phyloP scores from a whole-genome alignment of 257 asterid species.

The Petunia secreta region DNA sequence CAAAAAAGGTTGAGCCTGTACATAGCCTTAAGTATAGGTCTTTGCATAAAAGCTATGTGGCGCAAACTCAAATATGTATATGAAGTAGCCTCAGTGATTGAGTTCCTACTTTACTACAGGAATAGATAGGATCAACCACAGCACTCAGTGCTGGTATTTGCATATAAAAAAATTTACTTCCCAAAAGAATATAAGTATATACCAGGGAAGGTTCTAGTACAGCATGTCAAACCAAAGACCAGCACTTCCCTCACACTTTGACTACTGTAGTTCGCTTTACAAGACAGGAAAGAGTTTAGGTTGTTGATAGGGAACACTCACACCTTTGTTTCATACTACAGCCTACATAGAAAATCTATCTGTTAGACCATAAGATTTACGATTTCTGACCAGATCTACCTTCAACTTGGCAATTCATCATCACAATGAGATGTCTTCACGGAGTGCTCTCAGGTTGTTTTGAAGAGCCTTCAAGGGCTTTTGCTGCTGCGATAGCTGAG shows the following conservation, averaged over 20 bases:
- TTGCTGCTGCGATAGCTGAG: slow-evolving; percentile 55
- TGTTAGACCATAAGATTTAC: background rate
- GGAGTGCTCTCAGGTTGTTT: background rate
- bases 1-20: background rate
- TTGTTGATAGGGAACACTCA: background rate
- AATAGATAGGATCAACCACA: background rate
- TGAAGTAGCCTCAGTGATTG: background rate
- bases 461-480: slow-evolving; percentile 50
- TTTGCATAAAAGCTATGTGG: background rate
- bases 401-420: slow-evolving; percentile 3
- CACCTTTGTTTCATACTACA: background rate
- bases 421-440: slow-evolving; percentile 4
- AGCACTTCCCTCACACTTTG: background rate
- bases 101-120: background rate
- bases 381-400: slow-evolving; percentile 1
- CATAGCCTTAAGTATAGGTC: background rate
- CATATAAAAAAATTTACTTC: background rate
- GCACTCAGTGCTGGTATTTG: background rate
- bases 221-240: background rate
- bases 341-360: background rate
- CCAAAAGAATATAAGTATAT: background rate
- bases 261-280: background rate
- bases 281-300: background rate
- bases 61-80: background rate
- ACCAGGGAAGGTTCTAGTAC: background rate